Base-by-base conservation (phyloP, 2,329 filamentous ascomycete species). In the Hirsutella thompsonii region DNA sequence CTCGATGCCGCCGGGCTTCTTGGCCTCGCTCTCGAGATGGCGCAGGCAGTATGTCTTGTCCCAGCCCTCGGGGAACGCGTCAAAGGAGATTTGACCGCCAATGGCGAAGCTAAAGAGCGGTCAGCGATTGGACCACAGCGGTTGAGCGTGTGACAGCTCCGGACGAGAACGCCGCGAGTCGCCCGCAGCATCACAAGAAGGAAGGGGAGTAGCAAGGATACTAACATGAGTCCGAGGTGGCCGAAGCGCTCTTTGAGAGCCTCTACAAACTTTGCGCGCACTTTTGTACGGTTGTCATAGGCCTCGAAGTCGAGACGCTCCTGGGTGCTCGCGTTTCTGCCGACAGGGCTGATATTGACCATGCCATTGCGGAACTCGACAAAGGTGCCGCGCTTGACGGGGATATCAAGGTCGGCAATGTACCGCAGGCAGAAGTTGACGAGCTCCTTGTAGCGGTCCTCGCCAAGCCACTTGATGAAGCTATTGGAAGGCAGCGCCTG, bases 21-120 rank as follows among this genome's bases (percentile, higher is more conserved):
- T 67, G 48, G 82, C 80, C 62, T 95, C 89, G 48, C 74, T 74
- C 67, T 92, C 86, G 46, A 96, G 70, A 64, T 95, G 89, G 53
- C 76, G 70, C 51, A 96, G 72, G 68, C 89, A 95, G 74, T 94
- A 98, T 9, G 86, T 94, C 79, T 96, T 98, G 69, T 98, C 92
- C 92, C 92, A 98, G 56, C 92, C 92, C 2, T 70, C 76, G 48
- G 92, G 92, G 74, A 98, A 98, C 55, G 96, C 84, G 59, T 98
- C 92, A 62, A 98, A 98, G 45, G 89, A 95, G 64, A 98, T 95
- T 60, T 95, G 87, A 40, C 92, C 92, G 52, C 92, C 92, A 54
- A 98, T 94, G 47, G 87, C 90, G 71, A 83, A 95, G 44, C 84
- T 89, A 37, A 18, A 38, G 18, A 4, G 9, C 14, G n/a, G n/a